Evolutionary conservation across 139 green algal genomes (phyloP), one percentile per base, ranked within the genome.

Genomic region (Closterium sp.): DNA sequence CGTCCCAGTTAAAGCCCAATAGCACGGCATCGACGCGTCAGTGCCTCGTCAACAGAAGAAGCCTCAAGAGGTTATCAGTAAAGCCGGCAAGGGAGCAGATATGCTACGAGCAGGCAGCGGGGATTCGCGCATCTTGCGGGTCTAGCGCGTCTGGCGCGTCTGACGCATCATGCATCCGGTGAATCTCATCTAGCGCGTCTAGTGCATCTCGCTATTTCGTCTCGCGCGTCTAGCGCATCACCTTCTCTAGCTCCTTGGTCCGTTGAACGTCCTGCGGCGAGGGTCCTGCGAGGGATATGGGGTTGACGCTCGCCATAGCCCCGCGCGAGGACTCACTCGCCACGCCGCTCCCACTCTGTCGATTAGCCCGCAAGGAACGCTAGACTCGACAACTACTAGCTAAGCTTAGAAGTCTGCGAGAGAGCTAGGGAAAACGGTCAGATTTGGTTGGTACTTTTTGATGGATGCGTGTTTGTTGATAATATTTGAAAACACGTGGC

Each of bases 241-340:
- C 85, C 85, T 88, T 88, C 22, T 88, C 85, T 1, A 88, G 85
- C 29, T 88, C 85, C 4, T 31, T 32, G 11, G 85, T 38, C 29
- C 85, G 85, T 32, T 31, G 29, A 31, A 88, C 29, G 45, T 92
- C 90, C 38, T 45, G 28, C 70, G 90, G 50, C 38, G 21, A 30
- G 24, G 90, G 90, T 38, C 90, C 90, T n/a, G 70, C 73, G 17
- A 32, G 24, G 32, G 90, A 92, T 62, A 92, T 92, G n/a, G 90
- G 90, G 24, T 92, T 79, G 19, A 79, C 62, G 62, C 62, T 79
- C 62, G 62, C 62, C 62, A 79, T 79, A 79, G 62, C 62, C 62
- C 62, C 62, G 62, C 62, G 62, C 62, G 62, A 79, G 62, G 62
- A 79, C 62, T 79, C 62, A 13, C 62, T 79, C 62, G 62, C 62